Evolutionary conservation across 768 basidiomycete species (phyloP).

Genomic region (Rhodotorula diobovata): DNA sequence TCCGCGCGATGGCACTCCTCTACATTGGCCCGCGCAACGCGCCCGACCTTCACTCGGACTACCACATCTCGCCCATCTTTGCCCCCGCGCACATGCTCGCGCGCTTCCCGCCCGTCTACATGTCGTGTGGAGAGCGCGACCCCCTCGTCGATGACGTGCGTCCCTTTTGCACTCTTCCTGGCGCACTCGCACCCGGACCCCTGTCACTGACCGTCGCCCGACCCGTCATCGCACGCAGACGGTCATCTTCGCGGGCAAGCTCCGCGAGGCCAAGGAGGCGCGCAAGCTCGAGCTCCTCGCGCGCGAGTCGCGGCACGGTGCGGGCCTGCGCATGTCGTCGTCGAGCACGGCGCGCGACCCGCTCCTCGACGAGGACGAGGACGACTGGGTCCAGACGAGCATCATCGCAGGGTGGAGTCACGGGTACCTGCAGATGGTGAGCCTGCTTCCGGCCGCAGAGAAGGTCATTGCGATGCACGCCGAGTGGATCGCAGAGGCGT

Average conservation of each 20-base stretch:
- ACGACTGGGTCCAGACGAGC: conserved; percentile 91
- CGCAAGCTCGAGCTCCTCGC: conserved; percentile 70
- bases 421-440: conserved; percentile 92
- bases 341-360: conserved; percentile 29
- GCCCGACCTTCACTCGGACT: conserved; percentile 91
- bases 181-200: too few species aligned
- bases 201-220: too few species aligned
- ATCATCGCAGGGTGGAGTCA: conserved; percentile 96
- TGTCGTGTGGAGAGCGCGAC: conserved; percentile 93
- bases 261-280: conserved; percentile 88
- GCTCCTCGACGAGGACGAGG: conserved; percentile 64
- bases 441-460: conserved; percentile 73
- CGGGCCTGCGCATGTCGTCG: conserved; percentile 35
- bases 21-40: conserved; percentile 82
- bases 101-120: conserved; percentile 85
- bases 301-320: conserved; percentile 45
- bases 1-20: conserved; percentile 86
- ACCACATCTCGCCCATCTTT: conserved; percentile 91
- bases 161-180: too few species aligned
- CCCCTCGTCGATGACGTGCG: conserved; percentile 82
- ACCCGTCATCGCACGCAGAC: conserved; percentile 49
- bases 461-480: conserved; percentile 75
- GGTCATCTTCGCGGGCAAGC: conserved; percentile 87
- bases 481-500: conserved; percentile 84
- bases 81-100: conserved; percentile 76